Conservation (phyloP, 169 alveolate genomes). For the Plasmodium fragile region DNA sequence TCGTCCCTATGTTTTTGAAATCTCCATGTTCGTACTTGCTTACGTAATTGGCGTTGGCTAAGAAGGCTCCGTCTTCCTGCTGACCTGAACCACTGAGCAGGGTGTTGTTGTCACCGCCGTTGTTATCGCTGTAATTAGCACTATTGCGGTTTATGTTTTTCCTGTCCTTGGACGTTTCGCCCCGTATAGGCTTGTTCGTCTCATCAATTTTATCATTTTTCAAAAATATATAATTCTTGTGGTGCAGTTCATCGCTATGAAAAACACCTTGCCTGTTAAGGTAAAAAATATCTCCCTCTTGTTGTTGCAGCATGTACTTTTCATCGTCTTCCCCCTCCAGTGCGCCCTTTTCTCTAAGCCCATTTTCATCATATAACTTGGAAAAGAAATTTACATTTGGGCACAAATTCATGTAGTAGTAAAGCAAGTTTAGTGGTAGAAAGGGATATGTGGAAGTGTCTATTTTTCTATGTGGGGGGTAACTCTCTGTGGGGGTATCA, state of each 20-base stretch:
- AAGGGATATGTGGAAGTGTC: slow-evolving; percentile 23
- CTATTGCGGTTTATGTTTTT: not conserved
- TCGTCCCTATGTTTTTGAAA: slow-evolving; percentile 60
- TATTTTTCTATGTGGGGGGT: not conserved
- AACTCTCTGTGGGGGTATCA: slow-evolving; percentile 9
- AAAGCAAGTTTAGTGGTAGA: slow-evolving; percentile 36
- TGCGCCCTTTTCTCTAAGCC: not conserved
- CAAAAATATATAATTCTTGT: slow-evolving; percentile 46
- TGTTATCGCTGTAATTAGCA: not conserved
- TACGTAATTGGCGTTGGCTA: slow-evolving; percentile 30
- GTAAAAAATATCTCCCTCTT: not conserved
- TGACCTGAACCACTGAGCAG: not conserved
- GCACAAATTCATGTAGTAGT: slow-evolving; percentile 70
- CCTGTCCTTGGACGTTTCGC: not conserved
- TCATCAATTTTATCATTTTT: slow-evolving; percentile 55
- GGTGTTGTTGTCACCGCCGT: not conserved
- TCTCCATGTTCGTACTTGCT: slow-evolving; percentile 22
- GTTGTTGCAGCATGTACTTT: not conserved
- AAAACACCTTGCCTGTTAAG: slow-evolving; percentile 15
- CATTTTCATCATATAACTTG: slow-evolving; percentile 19
- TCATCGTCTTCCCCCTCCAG: not conserved
- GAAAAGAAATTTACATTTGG: slow-evolving; percentile 17
- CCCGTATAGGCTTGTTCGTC: slow-evolving; percentile 50
- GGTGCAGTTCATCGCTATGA: not conserved
- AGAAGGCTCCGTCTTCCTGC: not conserved